Evolutionary conservation across 2,329 filamentous ascomycete genomes (phyloP).

Genomic region (Ophiocordyceps unilateralis): DNA sequence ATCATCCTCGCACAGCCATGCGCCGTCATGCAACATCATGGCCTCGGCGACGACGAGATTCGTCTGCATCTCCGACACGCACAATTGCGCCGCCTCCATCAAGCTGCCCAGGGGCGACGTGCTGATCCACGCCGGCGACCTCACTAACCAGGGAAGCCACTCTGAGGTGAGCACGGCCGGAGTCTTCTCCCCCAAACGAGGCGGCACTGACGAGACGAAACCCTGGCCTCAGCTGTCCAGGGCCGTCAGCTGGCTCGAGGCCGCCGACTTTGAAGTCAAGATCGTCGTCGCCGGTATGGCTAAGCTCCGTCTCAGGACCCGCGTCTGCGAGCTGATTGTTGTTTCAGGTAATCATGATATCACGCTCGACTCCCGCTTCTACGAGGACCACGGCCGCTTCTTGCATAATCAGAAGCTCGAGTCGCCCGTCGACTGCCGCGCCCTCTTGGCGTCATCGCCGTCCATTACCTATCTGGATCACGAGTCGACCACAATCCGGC

Average conservation of each 20-base stretch:
- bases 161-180: conserved; percentile 23
- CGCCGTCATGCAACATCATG: too few relatives aligned
- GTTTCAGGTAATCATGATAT: conserved; percentile 55
- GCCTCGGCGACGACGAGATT: conserved; percentile 31
- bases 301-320: background rate
- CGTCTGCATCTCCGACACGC: conserved; percentile 63
- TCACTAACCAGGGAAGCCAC: conserved; percentile 54
- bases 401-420: conserved; percentile 42
- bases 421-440: conserved; percentile 32
- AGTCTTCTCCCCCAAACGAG: too few relatives aligned
- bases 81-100: conserved; percentile 36
- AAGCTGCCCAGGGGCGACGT: conserved; percentile 57
- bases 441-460: conserved; percentile 33
- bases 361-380: conserved; percentile 49
- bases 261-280: conserved; percentile 50
- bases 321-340: background rate
- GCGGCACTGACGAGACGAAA: background rate
- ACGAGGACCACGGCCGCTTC: conserved; percentile 28
- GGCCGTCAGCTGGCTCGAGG: conserved; percentile 49
- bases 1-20: too few relatives aligned
- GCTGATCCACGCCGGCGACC: conserved; percentile 58
- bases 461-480: conserved; percentile 51
- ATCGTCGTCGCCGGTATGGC: conserved; percentile 48
- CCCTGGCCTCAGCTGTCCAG: conserved; percentile 29
- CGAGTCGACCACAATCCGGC: conserved; percentile 30